A percentile compares a stretch with the other conserved stretches of the same genome.
Evolutionary conservation across 2,329 filamentous ascomycete genomes (phyloP).

Genomic region (Tolypocladium pustulatum): DNA sequence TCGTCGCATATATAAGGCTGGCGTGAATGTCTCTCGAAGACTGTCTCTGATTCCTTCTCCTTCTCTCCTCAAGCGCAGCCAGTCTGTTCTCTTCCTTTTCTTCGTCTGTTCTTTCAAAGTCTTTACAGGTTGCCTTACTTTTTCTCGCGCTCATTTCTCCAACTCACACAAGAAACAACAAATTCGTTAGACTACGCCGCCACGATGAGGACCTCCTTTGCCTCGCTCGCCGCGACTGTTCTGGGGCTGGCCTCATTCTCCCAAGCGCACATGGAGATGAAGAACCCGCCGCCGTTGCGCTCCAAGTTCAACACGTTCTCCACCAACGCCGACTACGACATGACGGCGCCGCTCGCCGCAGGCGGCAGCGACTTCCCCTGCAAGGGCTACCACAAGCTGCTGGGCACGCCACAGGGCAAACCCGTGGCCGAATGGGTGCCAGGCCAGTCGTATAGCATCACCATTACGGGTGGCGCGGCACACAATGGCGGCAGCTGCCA

Average conservation of each 20-base stretch:
- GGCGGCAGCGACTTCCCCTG: slow-evolving; percentile 63
- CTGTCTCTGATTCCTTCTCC: neutral
- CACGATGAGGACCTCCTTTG: slow-evolving; percentile 30
- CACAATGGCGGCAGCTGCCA: slow-evolving; percentile 71
- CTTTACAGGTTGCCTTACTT: neutral
- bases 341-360: slow-evolving; percentile 53
- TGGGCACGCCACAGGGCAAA: slow-evolving; percentile 37
- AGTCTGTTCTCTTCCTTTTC: neutral
- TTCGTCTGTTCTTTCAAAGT: neutral
- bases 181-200: neutral
- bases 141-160: neutral
- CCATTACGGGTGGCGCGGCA: slow-evolving; percentile 48
- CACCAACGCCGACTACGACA: slow-evolving; percentile 55
- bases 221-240: slow-evolving; percentile 26
- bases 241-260: slow-evolving; percentile 31
- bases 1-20: neutral
- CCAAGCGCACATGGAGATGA: slow-evolving; percentile 48
- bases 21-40: neutral
- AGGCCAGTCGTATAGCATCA: slow-evolving; percentile 53
- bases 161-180: neutral
- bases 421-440: slow-evolving; percentile 51
- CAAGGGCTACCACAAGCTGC: slow-evolving; percentile 49
- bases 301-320: slow-evolving; percentile 42
- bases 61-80: neutral
- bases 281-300: slow-evolving; percentile 38